A percentile compares a stretch with the other conserved stretches of the same genome.
Conservation (phyloP, 169 alveolate genomes). For the Plasmodium yoelii region DNA sequence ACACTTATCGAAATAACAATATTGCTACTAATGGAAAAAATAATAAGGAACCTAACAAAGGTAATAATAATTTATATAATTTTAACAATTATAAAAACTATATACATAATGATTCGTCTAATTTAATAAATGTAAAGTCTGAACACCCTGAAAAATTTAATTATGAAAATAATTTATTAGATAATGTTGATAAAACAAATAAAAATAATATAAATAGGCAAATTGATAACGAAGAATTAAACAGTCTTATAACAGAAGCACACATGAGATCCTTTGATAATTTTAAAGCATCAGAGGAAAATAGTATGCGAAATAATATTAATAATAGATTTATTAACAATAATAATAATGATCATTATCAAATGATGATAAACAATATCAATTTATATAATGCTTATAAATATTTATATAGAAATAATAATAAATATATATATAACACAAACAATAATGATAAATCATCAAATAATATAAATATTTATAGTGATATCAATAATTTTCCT, state of each 20-base stretch:
- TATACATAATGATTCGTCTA: not conserved
- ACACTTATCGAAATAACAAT: not conserved
- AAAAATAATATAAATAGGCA: too few species aligned
- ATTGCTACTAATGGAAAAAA: not conserved
- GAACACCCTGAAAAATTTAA: too few species aligned
- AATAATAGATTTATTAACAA: too few species aligned
- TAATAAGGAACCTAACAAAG: not conserved
- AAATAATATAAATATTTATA: constrained; percentile 11
- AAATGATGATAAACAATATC: too few species aligned
- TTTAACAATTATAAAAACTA: constrained; percentile 1
- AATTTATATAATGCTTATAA: too few species aligned
- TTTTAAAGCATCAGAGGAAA: too few species aligned
- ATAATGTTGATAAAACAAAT: too few species aligned
- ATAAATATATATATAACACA: constrained; percentile 3
- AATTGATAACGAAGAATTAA: not conserved
- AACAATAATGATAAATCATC: not conserved
- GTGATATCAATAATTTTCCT: not conserved
- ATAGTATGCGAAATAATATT: too few species aligned
- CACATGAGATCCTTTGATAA: too few species aligned
- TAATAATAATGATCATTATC: too few species aligned
- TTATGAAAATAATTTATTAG: too few species aligned
- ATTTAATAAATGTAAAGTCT: too few species aligned
- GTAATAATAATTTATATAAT: not conserved
- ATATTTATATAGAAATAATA: not conserved
- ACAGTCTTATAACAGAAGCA: not conserved